Evolutionary conservation across 1,284 basidiomycete genomes (phyloP).

Genomic region (Chiua sp.): DNA sequence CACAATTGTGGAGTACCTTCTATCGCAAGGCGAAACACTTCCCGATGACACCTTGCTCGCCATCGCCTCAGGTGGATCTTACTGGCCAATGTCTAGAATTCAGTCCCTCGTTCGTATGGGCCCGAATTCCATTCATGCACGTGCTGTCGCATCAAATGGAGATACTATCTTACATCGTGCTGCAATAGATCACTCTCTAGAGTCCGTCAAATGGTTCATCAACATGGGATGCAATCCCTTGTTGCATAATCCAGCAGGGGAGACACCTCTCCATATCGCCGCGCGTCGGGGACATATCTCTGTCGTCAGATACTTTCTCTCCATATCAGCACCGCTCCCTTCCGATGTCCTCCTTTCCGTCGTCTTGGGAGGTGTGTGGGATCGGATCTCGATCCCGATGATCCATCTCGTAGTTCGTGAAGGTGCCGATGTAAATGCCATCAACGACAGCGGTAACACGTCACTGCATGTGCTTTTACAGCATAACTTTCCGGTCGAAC

Average conservation of each 20-base stretch:
- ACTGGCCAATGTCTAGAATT: too few relatives aligned
- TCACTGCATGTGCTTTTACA: not conserved
- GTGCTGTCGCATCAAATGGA: not conserved
- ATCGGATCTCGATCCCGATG: too few relatives aligned
- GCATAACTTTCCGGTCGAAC: not conserved
- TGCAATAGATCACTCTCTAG: not conserved
- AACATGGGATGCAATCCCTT: slow-evolving; percentile 6
- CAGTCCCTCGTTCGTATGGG: not conserved
- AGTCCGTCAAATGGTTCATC: not conserved
- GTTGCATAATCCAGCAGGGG: not conserved
- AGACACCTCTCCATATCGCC: slow-evolving; percentile 3
- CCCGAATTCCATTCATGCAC: not conserved
- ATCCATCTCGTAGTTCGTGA: not conserved
- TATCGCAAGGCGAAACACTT: not conserved
- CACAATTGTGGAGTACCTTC: not conserved
- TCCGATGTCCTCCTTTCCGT: slow-evolving; percentile 1
- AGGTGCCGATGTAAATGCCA: not conserved
- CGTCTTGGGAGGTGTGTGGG: too few relatives aligned
- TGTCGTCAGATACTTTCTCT: slow-evolving; percentile 2
- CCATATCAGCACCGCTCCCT: not conserved
- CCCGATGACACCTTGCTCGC: not conserved
- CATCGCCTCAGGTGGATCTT: too few relatives aligned
- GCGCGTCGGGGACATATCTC: not conserved
- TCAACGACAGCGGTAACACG: not conserved
- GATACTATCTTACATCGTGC: not conserved